Evolutionary conservation across 2,329 filamentous ascomycete species (phyloP), one percentile per base, ranked within the genome.

Genomic region (Nothophoma quercina): DNA sequence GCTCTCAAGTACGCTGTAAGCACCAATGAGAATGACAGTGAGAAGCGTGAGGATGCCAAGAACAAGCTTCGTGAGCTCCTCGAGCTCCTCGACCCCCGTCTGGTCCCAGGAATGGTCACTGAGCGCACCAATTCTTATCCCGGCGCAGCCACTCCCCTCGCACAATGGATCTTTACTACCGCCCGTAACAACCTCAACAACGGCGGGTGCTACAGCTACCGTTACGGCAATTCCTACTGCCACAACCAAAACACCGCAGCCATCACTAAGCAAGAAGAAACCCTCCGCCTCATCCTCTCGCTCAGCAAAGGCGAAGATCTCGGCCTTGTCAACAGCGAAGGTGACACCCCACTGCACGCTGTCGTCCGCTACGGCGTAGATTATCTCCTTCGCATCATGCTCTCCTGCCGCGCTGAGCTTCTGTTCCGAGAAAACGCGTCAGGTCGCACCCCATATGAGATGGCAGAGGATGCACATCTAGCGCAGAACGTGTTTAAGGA

Each of bases 341-440:
- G 88, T 29, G 84, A 90, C 58, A 87, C 87, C 0, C 80, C 83
- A 6, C 76, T 90, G 0, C 88, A 91, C 63, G 81, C 78, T 0
- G 79, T 82, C 9, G 78, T 86, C 16, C 67, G 71, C 7, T 63
- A 72, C 10, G 59, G 74, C 28, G 59, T 76, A 7, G 67, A 64
- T 28, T 60, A 81, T 1, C 62, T 76, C 30, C 71, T 77, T 12
- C 64, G 77, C 2, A 63, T 89, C 3, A 69, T 76, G 42, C 73
- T 92, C 9, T 75, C 82, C 8, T 77, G 77, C 59, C 79, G 83
- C 15, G 83, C 87, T 0, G 78, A 79, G 21, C 77, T 92, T 1
- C 75, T 91, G 0, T 81, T 84, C 60, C 83, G 86, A 18, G 91
- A 95, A 69, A 93, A 93, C 60, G 85, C 89, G 0, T 89, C 89